These are phyloP conservation scores for Oxyria digyna DNA, from an alignment of 148 eudicot species.

Conservation along the genomic window DNA sequence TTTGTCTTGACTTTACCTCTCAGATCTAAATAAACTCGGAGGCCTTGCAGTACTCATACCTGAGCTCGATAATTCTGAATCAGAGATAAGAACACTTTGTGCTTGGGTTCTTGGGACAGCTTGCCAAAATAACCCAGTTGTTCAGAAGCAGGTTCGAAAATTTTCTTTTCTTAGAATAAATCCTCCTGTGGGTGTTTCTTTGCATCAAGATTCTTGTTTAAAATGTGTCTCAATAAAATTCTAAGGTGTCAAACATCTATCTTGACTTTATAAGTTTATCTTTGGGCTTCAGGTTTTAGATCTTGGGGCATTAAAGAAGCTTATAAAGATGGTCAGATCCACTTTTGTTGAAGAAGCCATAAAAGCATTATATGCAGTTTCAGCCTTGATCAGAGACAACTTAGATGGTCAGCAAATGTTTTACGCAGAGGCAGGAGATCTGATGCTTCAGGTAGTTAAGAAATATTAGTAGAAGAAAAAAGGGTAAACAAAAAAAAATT, in stretches of 20 bases:
- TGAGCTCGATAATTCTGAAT: slow-evolving; percentile 43
- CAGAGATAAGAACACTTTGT: slow-evolving; percentile 56
- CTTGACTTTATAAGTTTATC: not conserved
- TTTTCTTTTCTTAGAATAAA: not conserved
- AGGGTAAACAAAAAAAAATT: not conserved
- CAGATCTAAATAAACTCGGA: slow-evolving; percentile 82
- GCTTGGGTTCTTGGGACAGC: slow-evolving; percentile 92
- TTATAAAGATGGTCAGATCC: slow-evolving; percentile 65
- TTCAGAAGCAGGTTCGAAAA: slow-evolving; percentile 65
- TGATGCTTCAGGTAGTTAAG: slow-evolving; percentile 65
- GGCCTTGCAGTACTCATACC: slow-evolving; percentile 53
- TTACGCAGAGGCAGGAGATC: slow-evolving; percentile 61
- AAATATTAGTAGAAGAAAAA: no score
- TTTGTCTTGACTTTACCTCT: not conserved
- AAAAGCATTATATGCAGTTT: slow-evolving; percentile 81
- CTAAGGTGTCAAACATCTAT: not conserved
- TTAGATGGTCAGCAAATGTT: slow-evolving; percentile 47
- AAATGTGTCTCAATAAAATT: no score
- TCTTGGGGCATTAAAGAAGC: slow-evolving; percentile 42
- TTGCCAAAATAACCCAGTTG: slow-evolving; percentile 72
- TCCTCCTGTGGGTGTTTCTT: not conserved
- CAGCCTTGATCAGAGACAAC: slow-evolving; percentile 81
- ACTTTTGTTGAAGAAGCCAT: slow-evolving; percentile 58
- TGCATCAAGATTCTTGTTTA: not conserved
- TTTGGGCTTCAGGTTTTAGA: slow-evolving; percentile 42